Evolutionary conservation across 768 basidiomycete genomes (phyloP).

Genomic region (Lyophyllum decastes): DNA sequence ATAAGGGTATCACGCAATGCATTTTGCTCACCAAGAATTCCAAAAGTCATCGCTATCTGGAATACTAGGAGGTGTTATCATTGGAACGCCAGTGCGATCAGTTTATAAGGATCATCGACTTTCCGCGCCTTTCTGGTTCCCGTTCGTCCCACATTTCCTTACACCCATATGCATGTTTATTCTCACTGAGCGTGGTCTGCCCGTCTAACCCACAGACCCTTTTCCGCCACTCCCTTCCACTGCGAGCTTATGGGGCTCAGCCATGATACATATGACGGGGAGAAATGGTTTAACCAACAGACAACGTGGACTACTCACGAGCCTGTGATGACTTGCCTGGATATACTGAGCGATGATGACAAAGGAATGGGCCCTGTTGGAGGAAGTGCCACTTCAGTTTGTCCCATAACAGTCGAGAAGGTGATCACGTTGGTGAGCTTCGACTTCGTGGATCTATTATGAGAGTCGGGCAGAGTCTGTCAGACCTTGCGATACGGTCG

Average conservation of each 20-base stretch:
- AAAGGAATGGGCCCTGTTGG: not conserved
- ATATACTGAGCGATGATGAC: not conserved
- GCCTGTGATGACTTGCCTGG: not conserved
- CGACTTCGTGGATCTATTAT: too few relatives aligned
- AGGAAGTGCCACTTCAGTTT: not conserved
- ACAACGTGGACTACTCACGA: not conserved
- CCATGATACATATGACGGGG: not conserved
- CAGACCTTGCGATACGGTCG: too few relatives aligned
- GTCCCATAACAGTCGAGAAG: not conserved
- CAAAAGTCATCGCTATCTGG: slow-evolving; percentile 29
- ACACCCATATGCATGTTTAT: not conserved
- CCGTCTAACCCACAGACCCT: too few relatives aligned
- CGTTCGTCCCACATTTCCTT: not conserved
- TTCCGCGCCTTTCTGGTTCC: not conserved
- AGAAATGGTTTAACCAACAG: not conserved
- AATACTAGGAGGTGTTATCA: not conserved
- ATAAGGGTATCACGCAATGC: not conserved
- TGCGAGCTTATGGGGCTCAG: not conserved
- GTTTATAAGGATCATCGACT: not conserved
- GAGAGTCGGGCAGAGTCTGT: too few relatives aligned
- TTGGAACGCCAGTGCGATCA: not conserved
- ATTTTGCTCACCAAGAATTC: slow-evolving; percentile 33
- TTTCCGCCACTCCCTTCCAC: too few relatives aligned
- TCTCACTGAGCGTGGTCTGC: not conserved
- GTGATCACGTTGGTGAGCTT: not conserved